A percentile compares a stretch with the other conserved stretches of the same genome.
Evolutionary conservation across 2,329 filamentous ascomycete species (phyloP).

Genomic region (Neofusicoccum umdonicola): DNA sequence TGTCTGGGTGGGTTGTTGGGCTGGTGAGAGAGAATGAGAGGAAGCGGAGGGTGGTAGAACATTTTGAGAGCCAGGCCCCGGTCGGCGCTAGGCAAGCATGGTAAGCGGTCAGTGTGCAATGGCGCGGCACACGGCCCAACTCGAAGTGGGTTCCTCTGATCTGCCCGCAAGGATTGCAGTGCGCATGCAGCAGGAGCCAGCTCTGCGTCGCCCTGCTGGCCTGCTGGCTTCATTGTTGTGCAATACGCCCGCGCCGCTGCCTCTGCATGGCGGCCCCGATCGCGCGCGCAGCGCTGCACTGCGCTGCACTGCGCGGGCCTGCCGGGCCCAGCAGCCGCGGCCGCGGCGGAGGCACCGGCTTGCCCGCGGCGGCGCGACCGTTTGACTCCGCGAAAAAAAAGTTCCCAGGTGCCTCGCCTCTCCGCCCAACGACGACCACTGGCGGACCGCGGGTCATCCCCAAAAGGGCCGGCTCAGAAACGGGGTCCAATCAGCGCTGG

Average conservation of each 20-base stretch:
- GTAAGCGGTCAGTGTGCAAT: not conserved
- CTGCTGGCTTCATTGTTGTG: not conserved
- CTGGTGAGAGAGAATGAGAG: slow-evolving; percentile 30
- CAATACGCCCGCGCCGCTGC: not conserved
- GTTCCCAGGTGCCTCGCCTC: not conserved
- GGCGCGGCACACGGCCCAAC: slow-evolving; percentile 2
- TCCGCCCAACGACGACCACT: not conserved
- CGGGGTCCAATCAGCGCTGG: slow-evolving; percentile 5
- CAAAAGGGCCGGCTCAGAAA: not conserved
- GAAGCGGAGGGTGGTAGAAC: slow-evolving; percentile 27
- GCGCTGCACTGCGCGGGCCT: not conserved
- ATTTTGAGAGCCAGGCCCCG: slow-evolving; percentile 20
- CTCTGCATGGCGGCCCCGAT: not conserved
- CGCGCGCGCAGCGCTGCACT: not conserved
- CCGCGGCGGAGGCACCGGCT: not conserved
- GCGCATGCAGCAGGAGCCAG: not conserved
- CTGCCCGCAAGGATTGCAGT: slow-evolving; percentile 5
- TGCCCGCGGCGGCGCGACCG: not conserved
- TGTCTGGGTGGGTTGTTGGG: slow-evolving; percentile 34
- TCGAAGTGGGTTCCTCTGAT: slow-evolving; percentile 4
- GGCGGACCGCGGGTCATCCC: not conserved
- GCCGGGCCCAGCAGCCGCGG: not conserved
- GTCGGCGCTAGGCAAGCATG: not conserved
- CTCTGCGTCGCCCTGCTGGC: not conserved
- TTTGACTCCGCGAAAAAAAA: not conserved